A percentile compares a stretch with the other conserved stretches of the same genome.
These are phyloP conservation scores for Monilinia polystroma DNA, from an alignment of 2,329 filamentous ascomycete species.

Conservation along the genomic window DNA sequence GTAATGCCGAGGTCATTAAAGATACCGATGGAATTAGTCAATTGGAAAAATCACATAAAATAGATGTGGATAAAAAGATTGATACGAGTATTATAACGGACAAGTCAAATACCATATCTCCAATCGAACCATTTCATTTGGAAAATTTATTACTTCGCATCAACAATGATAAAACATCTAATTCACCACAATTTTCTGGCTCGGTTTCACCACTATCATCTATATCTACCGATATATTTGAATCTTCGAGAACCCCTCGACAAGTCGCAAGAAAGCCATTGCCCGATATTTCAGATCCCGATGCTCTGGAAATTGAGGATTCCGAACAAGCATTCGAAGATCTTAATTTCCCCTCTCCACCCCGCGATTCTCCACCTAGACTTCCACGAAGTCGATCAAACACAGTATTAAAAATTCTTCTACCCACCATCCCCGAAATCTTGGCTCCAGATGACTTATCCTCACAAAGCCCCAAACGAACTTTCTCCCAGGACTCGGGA, in stretches of 20 bases:
- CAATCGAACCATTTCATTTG: conserved; percentile 52
- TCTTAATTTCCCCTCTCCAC: conserved; percentile 39
- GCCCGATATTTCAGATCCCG: not conserved
- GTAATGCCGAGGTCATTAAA: not conserved
- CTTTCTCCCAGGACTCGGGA: conserved; percentile 20
- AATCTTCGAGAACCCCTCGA: not conserved
- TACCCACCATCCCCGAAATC: conserved; percentile 48
- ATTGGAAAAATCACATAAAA: not conserved
- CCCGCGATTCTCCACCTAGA: conserved; percentile 39
- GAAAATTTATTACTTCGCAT: conserved; percentile 49
- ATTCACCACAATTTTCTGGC: not conserved
- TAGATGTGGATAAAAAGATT: not conserved
- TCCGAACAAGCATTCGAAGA: conserved; percentile 31
- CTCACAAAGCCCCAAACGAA: conserved; percentile 5
- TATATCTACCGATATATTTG: not conserved
- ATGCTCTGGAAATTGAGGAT: conserved; percentile 15
- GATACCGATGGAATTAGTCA: not conserved
- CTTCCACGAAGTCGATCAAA: conserved; percentile 35
- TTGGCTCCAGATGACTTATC: conserved; percentile 28
- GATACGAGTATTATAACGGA: conserved; percentile 29
- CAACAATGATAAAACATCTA: conserved; percentile 38
- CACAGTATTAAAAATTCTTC: conserved; percentile 31
- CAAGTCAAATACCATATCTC: conserved; percentile 41
- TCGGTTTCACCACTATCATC: conserved; percentile 7
- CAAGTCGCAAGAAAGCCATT: not conserved